Evolutionary conservation across 1,284 basidiomycete genomes (phyloP), one percentile per base, ranked within the genome.

Genomic region (Cryptococcus sp.): DNA sequence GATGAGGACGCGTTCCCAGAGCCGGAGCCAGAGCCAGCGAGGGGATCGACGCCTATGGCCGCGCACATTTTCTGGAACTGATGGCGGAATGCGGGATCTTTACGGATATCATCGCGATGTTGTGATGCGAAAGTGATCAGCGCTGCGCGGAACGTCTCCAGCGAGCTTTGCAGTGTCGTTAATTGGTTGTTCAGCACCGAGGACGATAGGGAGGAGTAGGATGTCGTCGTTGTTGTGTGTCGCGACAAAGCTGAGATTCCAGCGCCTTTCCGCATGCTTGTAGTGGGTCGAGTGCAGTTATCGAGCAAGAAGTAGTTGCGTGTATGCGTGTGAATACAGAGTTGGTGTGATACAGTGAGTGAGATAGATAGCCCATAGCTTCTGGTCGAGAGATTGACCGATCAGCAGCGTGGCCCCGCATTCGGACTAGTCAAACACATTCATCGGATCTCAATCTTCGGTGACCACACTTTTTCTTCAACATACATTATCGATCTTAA

Each of bases 51-150:
- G 27, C 93, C 93, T 56, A 99, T 90, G 16, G 88, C 88, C 1
- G 89, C 85, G 75, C 96, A 99, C 93, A 99, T 97, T 61, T 91
- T 88, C 69, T 94, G 92, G 78, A 99, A 99, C 16, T 88, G 89
- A 81, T 90, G 89, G 2, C 95, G 84, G 74, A 99, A 95, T 2
- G 85, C 84, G 1, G 96, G 91, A 71, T 97, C 91, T 56, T 83
- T 83, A 59, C 86, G 84, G 72, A 99, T 98, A 59, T 90, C 87
- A 48, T 88, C 85, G 22, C 91, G 87, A 75, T 98, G 94, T 13
- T 84, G 85, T 5, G 85, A 81, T 0, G 94, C 92, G 72, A 98
- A 99, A 59, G 84, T 82, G 8, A 86, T 80, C 53, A 99, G 86
- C 0, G 91, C 86, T 1, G 85, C 82, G 62, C 90, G 89, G 78